A percentile compares a stretch with the other conserved stretches of the same genome.
Conservation (phyloP, 2,329 filamentous ascomycete species). For the Ceratocystis ficicola region DNA sequence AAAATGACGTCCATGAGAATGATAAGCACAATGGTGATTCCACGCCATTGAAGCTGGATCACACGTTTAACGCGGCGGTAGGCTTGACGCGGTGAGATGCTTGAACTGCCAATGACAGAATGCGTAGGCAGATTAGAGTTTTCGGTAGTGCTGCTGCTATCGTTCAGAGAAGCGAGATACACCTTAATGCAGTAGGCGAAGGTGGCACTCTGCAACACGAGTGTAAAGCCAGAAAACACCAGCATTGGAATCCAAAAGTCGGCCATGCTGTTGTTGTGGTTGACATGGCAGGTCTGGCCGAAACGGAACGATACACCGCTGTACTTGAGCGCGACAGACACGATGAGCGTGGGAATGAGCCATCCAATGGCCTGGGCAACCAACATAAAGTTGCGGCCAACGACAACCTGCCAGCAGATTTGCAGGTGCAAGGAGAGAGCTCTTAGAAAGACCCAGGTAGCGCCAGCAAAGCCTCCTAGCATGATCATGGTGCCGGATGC, state of each 20-base stretch:
- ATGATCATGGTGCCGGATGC: slow-evolving; percentile 79
- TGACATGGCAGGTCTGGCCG: slow-evolving; percentile 85
- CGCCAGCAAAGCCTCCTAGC: slow-evolving; percentile 69
- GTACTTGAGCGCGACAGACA: slow-evolving; percentile 63
- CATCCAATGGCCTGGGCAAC: slow-evolving; percentile 68
- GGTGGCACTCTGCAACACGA: slow-evolving; percentile 72
- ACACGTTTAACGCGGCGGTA: slow-evolving; percentile 79
- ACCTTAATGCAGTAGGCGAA: slow-evolving; percentile 91
- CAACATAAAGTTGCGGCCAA: slow-evolving; percentile 83
- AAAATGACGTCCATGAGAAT: slow-evolving; percentile 88
- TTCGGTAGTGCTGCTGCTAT: slow-evolving; percentile 57
- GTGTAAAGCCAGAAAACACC: slow-evolving; percentile 60
- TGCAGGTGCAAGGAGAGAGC: slow-evolving; percentile 88
- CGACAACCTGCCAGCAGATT: slow-evolving; percentile 92
- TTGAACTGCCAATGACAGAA: slow-evolving; percentile 54
- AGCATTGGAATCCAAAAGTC: slow-evolving; percentile 86
- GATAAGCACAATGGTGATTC: slow-evolving; percentile 77
- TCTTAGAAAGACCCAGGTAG: slow-evolving; percentile 85
- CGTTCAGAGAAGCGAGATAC: slow-evolving; percentile 71
- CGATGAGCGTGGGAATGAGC: slow-evolving; percentile 65
- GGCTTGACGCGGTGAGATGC: slow-evolving; percentile 71
- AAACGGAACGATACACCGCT: slow-evolving; percentile 94
- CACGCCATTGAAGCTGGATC: slow-evolving; percentile 85
- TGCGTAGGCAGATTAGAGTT: slow-evolving; percentile 61
- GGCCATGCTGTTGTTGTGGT: slow-evolving; percentile 69